Evolutionary conservation across 1,284 basidiomycete species (phyloP).

Genomic region (Moesziomyces sp.): DNA sequence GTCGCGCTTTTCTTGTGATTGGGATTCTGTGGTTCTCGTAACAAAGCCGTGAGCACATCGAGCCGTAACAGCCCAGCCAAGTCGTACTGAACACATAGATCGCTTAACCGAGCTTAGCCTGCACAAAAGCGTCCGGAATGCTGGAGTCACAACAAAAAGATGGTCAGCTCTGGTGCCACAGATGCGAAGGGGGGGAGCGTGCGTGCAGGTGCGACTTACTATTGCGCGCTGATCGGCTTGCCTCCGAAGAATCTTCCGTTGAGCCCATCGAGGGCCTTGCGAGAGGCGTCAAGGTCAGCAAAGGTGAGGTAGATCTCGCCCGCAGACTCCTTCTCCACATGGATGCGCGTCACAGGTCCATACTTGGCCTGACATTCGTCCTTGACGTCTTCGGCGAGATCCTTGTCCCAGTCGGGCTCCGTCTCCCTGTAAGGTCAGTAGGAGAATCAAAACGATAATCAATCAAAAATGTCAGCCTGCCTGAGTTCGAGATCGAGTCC

Average conservation of each 20-base stretch:
- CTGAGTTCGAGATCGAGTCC: neutral
- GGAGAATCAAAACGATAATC: neutral
- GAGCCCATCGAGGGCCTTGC: constrained; percentile 84
- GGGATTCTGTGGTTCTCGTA: neutral
- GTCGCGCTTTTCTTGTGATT: neutral
- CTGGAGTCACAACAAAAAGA: constrained; percentile 2
- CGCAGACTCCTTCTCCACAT: constrained; percentile 87
- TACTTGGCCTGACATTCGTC: constrained; percentile 92
- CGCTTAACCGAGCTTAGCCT: constrained; percentile 49
- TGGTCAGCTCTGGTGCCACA: neutral
- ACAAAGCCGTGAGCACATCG: neutral
- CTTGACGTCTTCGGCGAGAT: constrained; percentile 94
- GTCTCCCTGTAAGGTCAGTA: constrained; percentile 74
- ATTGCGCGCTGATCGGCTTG: constrained; percentile 60
- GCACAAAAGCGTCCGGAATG: constrained; percentile 56
- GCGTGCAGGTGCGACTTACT: constrained; percentile 39
- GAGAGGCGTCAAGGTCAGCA: constrained; percentile 79
- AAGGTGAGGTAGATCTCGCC: constrained; percentile 98
- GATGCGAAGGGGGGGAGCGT: neutral
- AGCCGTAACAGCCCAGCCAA: neutral
- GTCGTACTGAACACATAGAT: neutral
- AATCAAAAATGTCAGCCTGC: neutral
- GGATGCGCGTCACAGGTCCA: constrained; percentile 85
- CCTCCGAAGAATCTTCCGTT: constrained; percentile 77
- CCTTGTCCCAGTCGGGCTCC: constrained; percentile 93